These are phyloP conservation scores for Colletotrichum filicis DNA, from an alignment of 2,329 filamentous ascomycete genomes.

Conservation along the genomic window DNA sequence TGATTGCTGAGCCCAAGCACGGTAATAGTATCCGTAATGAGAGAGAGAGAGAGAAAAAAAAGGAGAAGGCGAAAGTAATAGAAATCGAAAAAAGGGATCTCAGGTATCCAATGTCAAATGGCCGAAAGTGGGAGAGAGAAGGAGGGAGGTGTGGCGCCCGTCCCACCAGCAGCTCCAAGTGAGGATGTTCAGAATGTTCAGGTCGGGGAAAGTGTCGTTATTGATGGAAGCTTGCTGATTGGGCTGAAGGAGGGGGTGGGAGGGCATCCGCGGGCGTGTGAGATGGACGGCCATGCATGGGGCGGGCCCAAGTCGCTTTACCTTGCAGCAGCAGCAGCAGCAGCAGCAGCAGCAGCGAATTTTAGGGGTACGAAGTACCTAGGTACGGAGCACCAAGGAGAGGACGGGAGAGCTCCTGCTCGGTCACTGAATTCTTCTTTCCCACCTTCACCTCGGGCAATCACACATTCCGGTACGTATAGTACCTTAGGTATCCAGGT, in stretches of 20 bases:
- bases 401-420: not conserved
- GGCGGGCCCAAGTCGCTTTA: conserved; percentile 11
- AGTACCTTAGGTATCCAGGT: too few species aligned
- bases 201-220: conserved; percentile 21
- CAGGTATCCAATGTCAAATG: conserved; percentile 4
- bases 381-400: not conserved
- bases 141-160: conserved; percentile 30
- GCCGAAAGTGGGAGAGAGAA: conserved; percentile 25
- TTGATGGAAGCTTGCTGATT: conserved; percentile 32
- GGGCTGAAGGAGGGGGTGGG: conserved; percentile 2
- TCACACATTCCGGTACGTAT: not conserved
- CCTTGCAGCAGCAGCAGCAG: not conserved
- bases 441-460: not conserved
- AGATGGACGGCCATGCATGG: conserved; percentile 9
- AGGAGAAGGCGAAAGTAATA: not conserved
- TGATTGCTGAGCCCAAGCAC: not conserved
- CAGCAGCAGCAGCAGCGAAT: not conserved
- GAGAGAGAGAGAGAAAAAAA: not conserved
- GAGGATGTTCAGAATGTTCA: conserved; percentile 31
- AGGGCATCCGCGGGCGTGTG: not conserved
- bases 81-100: not conserved
- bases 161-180: conserved; percentile 12
- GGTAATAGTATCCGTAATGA: not conserved
- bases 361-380: not conserved
- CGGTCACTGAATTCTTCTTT: not conserved